Base-by-base conservation (phyloP, 2,329 filamentous ascomycete genomes). In the Aureobasidium subglaciale region DNA sequence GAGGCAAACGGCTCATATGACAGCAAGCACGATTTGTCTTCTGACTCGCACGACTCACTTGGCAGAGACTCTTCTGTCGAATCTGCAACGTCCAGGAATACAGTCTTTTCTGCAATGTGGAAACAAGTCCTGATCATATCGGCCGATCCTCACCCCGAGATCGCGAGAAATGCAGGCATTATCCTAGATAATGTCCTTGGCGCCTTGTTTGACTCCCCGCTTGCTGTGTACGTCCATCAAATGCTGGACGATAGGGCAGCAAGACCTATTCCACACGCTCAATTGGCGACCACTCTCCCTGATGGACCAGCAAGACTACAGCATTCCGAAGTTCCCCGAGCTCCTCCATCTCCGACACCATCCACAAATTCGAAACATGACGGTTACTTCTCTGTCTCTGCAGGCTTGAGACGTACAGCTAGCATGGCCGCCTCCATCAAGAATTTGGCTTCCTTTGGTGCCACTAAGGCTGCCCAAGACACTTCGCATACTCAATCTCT, bases 41-140 rank as follows among this genome's bases (percentile, higher is more conserved):
- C 48, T 18, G 48, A 52, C 15, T 41, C 46, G 8, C 34, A 50
- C 25, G 35, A 22, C 18, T 30, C 34, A 20, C n/a, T 22, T 20
- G 40, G 35, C 13, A 42, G 29, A 13, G 37, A 24, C 5, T 30
- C 42, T 7, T 35, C 38, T 9, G 38, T 54, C 13, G 54, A 56
- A 10, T 56, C 54, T 8, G 24, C 34, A 13, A 18, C 42, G 10
- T 90, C 91, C 11, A 85, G 88, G 61, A 93, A 95, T 66, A 96
- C 90, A 0, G 88, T 96, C 16, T 96, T 95, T 68, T 87, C 91
- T 27, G 88, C 91, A 1, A 87, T 95, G 59, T 99, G 93, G 93
- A 93, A 95, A 68, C 88, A 96, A 65, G 79, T 95, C 40, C 76
- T 96, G 58, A 88, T 95, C 59, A 79, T 97, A 69, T 92, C 90